Base-by-base conservation (phyloP, 2,329 filamentous ascomycete genomes). In the Monosporascus sp. region DNA sequence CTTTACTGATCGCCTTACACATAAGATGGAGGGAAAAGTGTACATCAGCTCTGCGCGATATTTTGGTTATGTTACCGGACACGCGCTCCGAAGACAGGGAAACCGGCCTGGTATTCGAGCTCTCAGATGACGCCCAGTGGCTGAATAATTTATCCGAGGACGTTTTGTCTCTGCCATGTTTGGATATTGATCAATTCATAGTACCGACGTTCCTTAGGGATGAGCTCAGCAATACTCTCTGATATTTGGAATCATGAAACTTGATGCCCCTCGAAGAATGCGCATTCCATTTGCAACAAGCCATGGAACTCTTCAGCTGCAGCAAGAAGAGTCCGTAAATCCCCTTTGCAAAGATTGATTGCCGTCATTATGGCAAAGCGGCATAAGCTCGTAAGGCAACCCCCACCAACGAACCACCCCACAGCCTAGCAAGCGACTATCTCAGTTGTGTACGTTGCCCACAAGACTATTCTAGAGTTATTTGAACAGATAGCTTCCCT, bases 1-100 rank as follows among this genome's bases (percentile, higher is more conserved):
- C 77, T 14, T 64, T 82, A 24, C 70, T 84, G 17, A 72, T 83
- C 11, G 65, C 77, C 0, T 65, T 83, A 44, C 78, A 82, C 41
- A 76, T 80, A 53, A 69, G 73, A 7, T 66, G 72, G n/a, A 79
- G 78, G 50, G 74, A 79, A 54, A 74, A 77, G 18, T 69, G 71
- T 9, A 65, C 71, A 22, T 18, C 43, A 15, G 11, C 43, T 25
- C 43, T 46, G 22, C 43, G 43, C 9, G 43, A 46, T n/a, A 25
- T 46, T 14, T 46, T 46, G 24, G 20, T 11, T 14, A 46, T 24
- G 14, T 27, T 46, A n/a, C 43, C 24, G 3, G 43, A 17, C 14
- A 25, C 11, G 24, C 43, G 9, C 11, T 6, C 9, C 2, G 43
- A 27, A 24, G 43, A 17, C n/a, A 27, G 43, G 17, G 43, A 27